Percentiles rank a stretch among this genome's conserved stretches.
Evolutionary conservation across 2,329 filamentous ascomycete genomes (phyloP).

Genomic region (Exophiala sp.): DNA sequence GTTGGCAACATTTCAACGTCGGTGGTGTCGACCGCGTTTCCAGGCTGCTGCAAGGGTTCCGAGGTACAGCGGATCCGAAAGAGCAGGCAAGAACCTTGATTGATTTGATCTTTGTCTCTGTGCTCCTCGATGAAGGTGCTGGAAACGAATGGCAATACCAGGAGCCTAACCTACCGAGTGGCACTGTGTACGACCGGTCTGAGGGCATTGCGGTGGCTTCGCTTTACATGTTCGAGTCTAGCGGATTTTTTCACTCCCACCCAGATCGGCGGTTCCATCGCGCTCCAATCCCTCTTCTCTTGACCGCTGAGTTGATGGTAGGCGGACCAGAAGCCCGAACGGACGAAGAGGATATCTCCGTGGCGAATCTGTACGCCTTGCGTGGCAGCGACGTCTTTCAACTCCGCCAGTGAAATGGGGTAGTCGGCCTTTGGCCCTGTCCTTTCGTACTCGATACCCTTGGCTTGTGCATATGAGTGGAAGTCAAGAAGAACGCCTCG

Average conservation of each 20-base stretch:
- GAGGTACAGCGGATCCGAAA: conserved; percentile 39
- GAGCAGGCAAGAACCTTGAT: conserved; percentile 53
- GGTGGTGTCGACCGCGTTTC: conserved; percentile 49
- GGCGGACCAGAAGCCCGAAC: conserved; percentile 25
- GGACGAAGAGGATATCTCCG: conserved; percentile 29
- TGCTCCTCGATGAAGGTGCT: conserved; percentile 54
- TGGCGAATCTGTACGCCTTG: conserved; percentile 19
- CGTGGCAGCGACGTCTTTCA: conserved; percentile 11
- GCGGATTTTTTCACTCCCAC: conserved; percentile 34
- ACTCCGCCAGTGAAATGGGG: no score
- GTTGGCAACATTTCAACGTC: conserved; percentile 61
- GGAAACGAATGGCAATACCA: conserved; percentile 49
- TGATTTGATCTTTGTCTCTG: conserved; percentile 59
- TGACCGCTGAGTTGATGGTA: conserved; percentile 2
- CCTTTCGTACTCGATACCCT: no score
- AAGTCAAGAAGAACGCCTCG: conserved; percentile 49
- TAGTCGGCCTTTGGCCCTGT: conserved; percentile 14
- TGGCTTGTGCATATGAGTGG: conserved; percentile 30
- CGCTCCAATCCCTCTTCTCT: conserved; percentile 4
- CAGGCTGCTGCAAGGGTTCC: conserved; percentile 43
- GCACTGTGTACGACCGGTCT: conserved; percentile 41
- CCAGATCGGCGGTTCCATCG: not conserved
- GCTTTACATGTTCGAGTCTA: conserved; percentile 49
- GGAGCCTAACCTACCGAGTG: conserved; percentile 39
- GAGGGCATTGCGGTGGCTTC: conserved; percentile 53